Percentiles rank a stretch among this genome's conserved stretches.
phyloP scores from a whole-genome alignment of 768 basidiomycete genomes.

The Suillus ampliporus region DNA sequence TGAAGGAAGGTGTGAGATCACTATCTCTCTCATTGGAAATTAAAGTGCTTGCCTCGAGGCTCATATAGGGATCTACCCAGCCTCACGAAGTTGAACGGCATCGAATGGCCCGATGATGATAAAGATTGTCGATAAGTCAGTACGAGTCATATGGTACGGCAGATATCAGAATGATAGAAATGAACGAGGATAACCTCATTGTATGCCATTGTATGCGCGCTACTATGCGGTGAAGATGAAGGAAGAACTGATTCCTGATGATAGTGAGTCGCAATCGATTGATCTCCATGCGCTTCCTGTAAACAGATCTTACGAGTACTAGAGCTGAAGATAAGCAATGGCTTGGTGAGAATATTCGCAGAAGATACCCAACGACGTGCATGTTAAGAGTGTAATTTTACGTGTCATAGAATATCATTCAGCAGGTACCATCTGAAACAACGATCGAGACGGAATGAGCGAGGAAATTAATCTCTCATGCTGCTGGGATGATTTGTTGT shows the following conservation, averaged over 20 bases:
- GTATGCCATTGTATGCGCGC: neutral
- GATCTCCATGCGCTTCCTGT: too few relatives aligned
- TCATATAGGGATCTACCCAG: neutral
- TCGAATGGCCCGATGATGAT: neutral
- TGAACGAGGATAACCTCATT: neutral
- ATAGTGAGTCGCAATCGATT: neutral
- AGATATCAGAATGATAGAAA: neutral
- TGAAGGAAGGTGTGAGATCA: neutral
- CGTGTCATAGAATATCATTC: neutral
- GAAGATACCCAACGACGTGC: neutral
- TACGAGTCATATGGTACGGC: neutral
- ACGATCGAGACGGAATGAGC: neutral
- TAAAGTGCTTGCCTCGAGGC: neutral
- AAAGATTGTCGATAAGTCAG: neutral
- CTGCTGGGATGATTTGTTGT: too few relatives aligned
- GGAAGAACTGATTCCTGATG: neutral
- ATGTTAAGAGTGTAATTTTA: neutral
- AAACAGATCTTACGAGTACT: neutral
- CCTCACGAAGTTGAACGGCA: neutral
- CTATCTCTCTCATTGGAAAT: neutral
- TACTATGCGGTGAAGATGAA: too few relatives aligned
- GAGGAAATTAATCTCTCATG: neutral
- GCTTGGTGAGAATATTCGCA: neutral
- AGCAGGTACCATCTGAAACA: neutral
- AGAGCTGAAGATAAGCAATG: neutral